phyloP scores from a whole-genome alignment of 495 filamentous ascomycete genomes.

The Hypoxylon crocopeplum region DNA sequence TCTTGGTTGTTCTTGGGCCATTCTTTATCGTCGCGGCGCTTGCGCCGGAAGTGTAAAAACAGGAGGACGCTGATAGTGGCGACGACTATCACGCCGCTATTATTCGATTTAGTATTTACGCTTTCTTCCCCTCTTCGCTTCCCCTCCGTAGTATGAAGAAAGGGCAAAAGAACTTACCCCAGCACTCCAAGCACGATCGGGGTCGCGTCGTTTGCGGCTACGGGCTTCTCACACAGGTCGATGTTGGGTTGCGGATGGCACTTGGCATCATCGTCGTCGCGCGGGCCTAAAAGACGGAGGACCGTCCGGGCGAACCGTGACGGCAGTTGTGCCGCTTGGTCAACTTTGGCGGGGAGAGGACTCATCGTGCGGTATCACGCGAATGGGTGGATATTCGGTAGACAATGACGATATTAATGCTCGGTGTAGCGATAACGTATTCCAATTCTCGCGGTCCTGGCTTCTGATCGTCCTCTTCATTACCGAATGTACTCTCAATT shows the following conservation, averaged over 20 bases:
- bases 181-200: conserved; percentile 29
- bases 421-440: too few relatives aligned
- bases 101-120: background rate
- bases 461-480: conserved; percentile 18
- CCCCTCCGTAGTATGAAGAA: background rate
- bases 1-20: conserved; percentile 43
- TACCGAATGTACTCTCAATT: conserved; percentile 5
- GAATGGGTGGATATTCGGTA: background rate
- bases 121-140: background rate
- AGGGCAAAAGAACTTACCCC: conserved; percentile 24
- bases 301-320: conserved; percentile 26
- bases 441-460: conserved; percentile 7
- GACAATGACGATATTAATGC: too few relatives aligned
- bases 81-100: conserved; percentile 33
- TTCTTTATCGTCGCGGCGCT: conserved; percentile 32
- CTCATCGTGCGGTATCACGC: conserved; percentile 17
- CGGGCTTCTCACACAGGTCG: conserved; percentile 41
- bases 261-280: conserved; percentile 22
- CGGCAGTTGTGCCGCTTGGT: conserved; percentile 12
- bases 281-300: conserved; percentile 14
- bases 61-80: conserved; percentile 16
- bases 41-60: conserved; percentile 34
- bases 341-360: conserved; percentile 22
- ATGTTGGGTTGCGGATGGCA: conserved; percentile 40
- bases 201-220: conserved; percentile 10